Evolutionary conservation across 202 grass and related monocot genomes (phyloP).

Genomic region (Carex arenaria): DNA sequence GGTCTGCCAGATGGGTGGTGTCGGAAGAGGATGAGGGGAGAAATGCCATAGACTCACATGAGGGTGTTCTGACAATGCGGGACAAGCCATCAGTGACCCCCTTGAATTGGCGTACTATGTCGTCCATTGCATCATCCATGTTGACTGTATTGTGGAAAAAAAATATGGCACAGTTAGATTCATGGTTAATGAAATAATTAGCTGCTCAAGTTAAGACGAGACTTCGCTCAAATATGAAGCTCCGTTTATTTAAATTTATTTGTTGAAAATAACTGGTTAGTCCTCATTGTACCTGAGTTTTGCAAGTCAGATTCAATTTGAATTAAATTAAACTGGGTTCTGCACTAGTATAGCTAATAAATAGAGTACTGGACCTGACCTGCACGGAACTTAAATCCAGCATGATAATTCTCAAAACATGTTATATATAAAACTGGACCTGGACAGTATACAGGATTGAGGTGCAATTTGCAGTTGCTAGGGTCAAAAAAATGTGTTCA

Average conservation of each 20-base stretch:
- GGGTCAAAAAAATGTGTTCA: neutral
- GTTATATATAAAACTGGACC: neutral
- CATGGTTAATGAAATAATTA: neutral
- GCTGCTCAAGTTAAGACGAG: neutral
- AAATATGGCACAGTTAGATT: constrained; percentile 7
- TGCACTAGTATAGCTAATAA: neutral
- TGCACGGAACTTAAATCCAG: neutral
- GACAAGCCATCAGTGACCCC: constrained; percentile 87
- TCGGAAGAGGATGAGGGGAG: constrained; percentile 20
- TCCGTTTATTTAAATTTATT: neutral
- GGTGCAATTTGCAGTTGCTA: neutral
- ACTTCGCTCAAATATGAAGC: neutral
- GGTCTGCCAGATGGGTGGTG: constrained; percentile 33
- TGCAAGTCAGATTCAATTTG: neutral
- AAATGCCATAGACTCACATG: constrained; percentile 4
- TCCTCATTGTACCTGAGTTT: too few relatives aligned
- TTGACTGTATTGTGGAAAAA: constrained; percentile 57
- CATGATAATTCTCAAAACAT: neutral
- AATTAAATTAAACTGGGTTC: neutral
- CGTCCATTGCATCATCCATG: constrained; percentile 98
- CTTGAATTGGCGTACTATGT: constrained; percentile 93
- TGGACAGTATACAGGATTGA: neutral
- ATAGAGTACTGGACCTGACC: neutral
- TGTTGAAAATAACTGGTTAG: neutral
- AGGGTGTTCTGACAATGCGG: constrained; percentile 58